A percentile compares a stretch with the other conserved stretches of the same genome.
These are phyloP conservation scores for Austroboletus sp. DNA, from an alignment of 1,284 basidiomycete genomes.

Conservation along the genomic window DNA sequence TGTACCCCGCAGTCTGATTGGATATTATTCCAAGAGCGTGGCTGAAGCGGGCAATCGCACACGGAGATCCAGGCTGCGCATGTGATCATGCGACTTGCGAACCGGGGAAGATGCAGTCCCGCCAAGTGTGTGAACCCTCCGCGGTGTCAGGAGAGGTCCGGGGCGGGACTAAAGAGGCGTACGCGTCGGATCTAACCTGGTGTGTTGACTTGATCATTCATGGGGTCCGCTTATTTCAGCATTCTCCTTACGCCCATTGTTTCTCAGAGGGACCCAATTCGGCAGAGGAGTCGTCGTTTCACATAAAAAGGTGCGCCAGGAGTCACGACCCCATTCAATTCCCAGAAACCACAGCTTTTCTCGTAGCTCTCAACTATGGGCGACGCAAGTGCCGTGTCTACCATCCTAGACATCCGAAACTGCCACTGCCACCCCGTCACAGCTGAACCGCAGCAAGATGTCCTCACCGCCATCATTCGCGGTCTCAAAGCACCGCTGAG, in stretches of 20 bases:
- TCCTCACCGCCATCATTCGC: constrained; percentile 44
- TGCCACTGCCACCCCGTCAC: constrained; percentile 7
- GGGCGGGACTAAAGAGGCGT: not conserved
- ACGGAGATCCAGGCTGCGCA: not conserved
- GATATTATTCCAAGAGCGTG: not conserved
- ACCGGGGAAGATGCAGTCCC: not conserved
- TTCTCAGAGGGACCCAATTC: not conserved
- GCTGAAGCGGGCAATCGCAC: no score
- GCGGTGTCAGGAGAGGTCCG: not conserved
- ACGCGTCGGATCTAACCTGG: not conserved
- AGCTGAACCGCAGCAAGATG: constrained; percentile 21
- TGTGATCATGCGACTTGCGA: not conserved
- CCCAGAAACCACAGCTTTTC: not conserved
- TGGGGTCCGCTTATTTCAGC: constrained; percentile 25
- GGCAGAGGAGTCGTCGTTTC: not conserved
- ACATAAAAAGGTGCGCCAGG: constrained; percentile 12
- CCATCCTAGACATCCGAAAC: constrained; percentile 25
- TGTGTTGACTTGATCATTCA: not conserved
- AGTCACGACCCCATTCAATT: not conserved
- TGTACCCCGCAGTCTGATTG: no score
- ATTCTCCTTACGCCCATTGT: not conserved
- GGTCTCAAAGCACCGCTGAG: constrained; percentile 52
- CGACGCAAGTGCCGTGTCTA: constrained; percentile 16
- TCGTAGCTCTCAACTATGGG: constrained; percentile 17
- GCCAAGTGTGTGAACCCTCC: not conserved